Evolutionary conservation across 2,329 filamentous ascomycete genomes (phyloP), one percentile per base, ranked within the genome.

Genomic region (Cryphonectria naterciae): DNA sequence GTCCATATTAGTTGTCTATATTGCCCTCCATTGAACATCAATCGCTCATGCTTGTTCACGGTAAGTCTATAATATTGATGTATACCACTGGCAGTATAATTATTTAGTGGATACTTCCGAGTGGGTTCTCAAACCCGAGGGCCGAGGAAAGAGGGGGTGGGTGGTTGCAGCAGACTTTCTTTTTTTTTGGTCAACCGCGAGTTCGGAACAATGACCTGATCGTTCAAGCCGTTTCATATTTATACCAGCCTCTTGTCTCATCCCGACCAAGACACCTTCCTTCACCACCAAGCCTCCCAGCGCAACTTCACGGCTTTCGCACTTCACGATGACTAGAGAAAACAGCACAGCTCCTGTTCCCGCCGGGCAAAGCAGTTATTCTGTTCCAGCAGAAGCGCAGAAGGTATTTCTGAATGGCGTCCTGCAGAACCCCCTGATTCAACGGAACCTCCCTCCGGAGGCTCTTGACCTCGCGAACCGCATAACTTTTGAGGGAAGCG

Each of bases 401-500:
- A 49, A 35, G 11, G 46, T 69, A 5, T 56, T 69, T 25, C 19
- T 60, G 3, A n/a, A 65, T 5, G 62, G 68, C 10, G 60, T 69
- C 28, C 41, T 69, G 52, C 39, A 37, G 7, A 65, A 69, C 43
- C 68, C 68, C 6, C 28, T 69, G 7, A 25, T 69, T 19, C 22
- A 25, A 8, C 46, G 19, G 5, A 11, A 22, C 37, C 62, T 69
- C 5, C 68, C 68, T 5, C 17, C 49, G 2, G 68, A 54, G 2
- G 62, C 68, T 37, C n/a, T 49, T 4, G 68, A 58, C 19, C 61
- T 62, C 19, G 32, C 61, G 13, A 41, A 28, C 2, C 49, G 39
- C 17, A 49, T 85, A 58, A 77, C 74, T 0, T 87, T 86, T 69
- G 79, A 81, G 35, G 86, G 86, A 4, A 78, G 75, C 22, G 74